Percentiles rank a stretch among this genome's conserved stretches.
Conservation (phyloP, 345 rosid species). For the Pugionium dolabratum region DNA sequence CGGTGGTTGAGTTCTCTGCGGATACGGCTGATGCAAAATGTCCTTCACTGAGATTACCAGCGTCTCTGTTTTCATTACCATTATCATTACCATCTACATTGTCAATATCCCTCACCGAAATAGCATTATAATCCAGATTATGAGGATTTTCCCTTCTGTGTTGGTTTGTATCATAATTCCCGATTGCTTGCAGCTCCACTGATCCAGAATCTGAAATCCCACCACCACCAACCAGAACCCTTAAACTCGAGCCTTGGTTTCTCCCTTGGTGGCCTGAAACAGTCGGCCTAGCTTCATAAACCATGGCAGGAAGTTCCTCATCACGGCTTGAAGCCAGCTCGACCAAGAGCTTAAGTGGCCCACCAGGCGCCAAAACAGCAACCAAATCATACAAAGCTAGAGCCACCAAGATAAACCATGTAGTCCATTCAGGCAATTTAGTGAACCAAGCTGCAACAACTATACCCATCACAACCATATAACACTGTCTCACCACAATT, state of each 20-base stretch:
- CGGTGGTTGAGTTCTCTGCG: constrained; percentile 52
- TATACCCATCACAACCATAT: constrained; percentile 87
- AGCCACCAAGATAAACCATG: constrained; percentile 88
- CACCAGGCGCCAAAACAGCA: constrained; percentile 96
- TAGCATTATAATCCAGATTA: constrained; percentile 39
- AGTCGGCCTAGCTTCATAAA: constrained; percentile 92
- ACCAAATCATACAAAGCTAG: constrained; percentile 85
- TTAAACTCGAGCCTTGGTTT: constrained; percentile 49
- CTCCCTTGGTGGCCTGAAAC: constrained; percentile 47
- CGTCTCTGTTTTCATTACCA: constrained; percentile 45
- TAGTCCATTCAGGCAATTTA: constrained; percentile 94
- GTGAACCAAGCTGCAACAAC: constrained; percentile 95
- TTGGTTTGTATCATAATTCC: constrained; percentile 37
- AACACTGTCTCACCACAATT: constrained; percentile 73
- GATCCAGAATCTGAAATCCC: constrained; percentile 68
- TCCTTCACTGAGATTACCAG: constrained; percentile 46
- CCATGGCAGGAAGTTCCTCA: constrained; percentile 93
- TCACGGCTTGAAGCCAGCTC: constrained; percentile 87
- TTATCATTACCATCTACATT: constrained; percentile 37
- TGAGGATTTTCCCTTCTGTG: constrained; percentile 39
- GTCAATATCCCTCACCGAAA: constrained; percentile 35
- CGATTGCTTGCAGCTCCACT: constrained; percentile 72
- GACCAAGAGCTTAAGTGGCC: constrained; percentile 89
- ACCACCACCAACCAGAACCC: constrained; percentile 56
- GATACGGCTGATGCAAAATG: constrained; percentile 48